phyloP scores from a whole-genome alignment of 306 rosid species.

The Pterocarpus santalinus region DNA sequence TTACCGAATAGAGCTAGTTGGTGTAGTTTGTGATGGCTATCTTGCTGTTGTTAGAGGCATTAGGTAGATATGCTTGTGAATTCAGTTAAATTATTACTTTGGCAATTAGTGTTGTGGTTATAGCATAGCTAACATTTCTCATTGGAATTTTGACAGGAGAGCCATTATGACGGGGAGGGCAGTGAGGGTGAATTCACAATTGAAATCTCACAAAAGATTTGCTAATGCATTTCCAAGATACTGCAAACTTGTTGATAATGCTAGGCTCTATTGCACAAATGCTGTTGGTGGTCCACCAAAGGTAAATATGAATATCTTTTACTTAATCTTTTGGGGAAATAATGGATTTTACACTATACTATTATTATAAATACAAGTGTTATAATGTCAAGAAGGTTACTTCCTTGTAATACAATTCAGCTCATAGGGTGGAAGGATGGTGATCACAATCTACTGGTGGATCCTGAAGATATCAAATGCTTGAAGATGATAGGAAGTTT shows the following conservation, averaged over 20 bases:
- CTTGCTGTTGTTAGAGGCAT: constrained; percentile 94
- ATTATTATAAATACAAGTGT: not conserved
- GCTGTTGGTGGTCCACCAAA: constrained; percentile 63
- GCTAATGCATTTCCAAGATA: constrained; percentile 76
- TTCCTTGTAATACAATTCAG: constrained; percentile 53
- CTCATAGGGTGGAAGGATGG: constrained; percentile 81
- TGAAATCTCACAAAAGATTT: constrained; percentile 94
- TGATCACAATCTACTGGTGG: constrained; percentile 61
- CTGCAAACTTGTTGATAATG: constrained; percentile 84
- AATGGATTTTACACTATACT: not conserved
- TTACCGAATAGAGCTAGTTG: constrained; percentile 90
- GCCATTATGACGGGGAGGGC: constrained; percentile 84
- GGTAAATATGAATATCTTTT: constrained; percentile 52
- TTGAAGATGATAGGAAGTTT: constrained; percentile 57
- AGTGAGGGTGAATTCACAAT: constrained; percentile 87
- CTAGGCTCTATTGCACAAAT: constrained; percentile 76
- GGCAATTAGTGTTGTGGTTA: not conserved
- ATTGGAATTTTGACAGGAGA: constrained; percentile 67
- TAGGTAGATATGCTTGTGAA: constrained; percentile 53
- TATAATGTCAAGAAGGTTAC: constrained; percentile 5
- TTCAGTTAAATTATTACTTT: constrained; percentile 1
- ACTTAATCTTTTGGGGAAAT: not conserved
- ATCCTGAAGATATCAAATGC: constrained; percentile 63
- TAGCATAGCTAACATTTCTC: not conserved
- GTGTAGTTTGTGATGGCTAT: constrained; percentile 94